These are phyloP conservation scores for Astragalus membranaceus DNA, from an alignment of 306 rosid species.

Conservation along the genomic window DNA sequence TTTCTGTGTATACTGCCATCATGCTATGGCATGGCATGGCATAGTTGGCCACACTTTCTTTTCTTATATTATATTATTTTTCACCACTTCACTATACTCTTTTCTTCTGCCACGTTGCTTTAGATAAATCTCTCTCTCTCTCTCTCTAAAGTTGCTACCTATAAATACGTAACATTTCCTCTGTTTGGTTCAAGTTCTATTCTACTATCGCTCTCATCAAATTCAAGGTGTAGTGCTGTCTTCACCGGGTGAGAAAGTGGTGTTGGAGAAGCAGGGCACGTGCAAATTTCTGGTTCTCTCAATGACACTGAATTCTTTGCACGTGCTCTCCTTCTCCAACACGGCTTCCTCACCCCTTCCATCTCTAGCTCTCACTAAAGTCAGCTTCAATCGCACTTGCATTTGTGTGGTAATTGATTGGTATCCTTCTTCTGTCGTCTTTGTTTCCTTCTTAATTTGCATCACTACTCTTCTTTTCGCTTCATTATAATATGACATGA, in stretches of 20 bases:
- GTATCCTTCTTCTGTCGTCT: background rate
- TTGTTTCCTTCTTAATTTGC: background rate
- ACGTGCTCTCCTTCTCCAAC: conserved; percentile 99
- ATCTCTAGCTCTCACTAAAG: background rate
- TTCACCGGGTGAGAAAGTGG: conserved; percentile 57
- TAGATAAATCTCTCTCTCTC: background rate
- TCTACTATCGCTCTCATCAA: background rate
- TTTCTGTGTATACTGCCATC: conserved; percentile 23
- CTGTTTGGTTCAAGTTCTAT: conserved; percentile 18
- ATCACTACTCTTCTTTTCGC: background rate
- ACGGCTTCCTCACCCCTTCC: conserved; percentile 53
- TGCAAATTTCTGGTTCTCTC: conserved; percentile 46
- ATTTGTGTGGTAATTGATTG: background rate
- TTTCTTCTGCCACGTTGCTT: conserved; percentile 26
- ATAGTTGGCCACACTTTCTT: conserved; percentile 29
- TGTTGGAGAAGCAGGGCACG: conserved; percentile 99
- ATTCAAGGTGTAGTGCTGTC: background rate
- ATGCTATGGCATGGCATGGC: background rate
- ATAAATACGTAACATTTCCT: conserved; percentile 42
- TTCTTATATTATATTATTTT: background rate
- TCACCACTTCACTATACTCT: conserved; percentile 32
- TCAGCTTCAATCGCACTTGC: background rate
- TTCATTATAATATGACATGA: background rate
- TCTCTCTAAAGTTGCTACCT: conserved; percentile 23
- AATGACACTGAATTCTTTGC: conserved; percentile 34